A percentile compares a stretch with the other conserved stretches of the same genome.
phyloP scores from a whole-genome alignment of 768 basidiomycete genomes.

The Suillus spraguei region DNA sequence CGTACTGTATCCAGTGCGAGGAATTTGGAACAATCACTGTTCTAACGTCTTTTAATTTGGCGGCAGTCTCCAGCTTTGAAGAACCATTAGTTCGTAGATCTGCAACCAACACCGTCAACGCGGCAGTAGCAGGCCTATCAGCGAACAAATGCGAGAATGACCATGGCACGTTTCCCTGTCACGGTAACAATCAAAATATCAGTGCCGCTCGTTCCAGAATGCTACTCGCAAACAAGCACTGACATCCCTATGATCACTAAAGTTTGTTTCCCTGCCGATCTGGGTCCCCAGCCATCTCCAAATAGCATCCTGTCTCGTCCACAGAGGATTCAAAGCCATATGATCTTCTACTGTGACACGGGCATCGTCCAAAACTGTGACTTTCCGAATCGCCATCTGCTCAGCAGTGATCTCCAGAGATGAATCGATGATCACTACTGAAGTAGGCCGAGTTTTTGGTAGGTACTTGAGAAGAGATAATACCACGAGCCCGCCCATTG shows the following conservation, averaged over 20 bases:
- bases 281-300: constrained; percentile 15
- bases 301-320: constrained; percentile 9
- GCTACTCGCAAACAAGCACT: neutral
- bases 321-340: constrained; percentile 13
- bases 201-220: neutral
- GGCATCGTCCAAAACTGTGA: neutral
- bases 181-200: constrained; percentile 1
- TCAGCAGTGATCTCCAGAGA: constrained; percentile 7
- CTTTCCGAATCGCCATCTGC: neutral
- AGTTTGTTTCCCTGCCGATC: constrained; percentile 7
- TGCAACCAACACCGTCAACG: constrained; percentile 14
- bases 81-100: constrained; percentile 8
- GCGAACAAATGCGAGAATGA: constrained; percentile 17
- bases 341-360: constrained; percentile 1
- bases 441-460: constrained; percentile 8
- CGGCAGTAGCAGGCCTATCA: constrained; percentile 10
- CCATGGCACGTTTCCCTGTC: constrained; percentile 21
- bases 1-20: constrained; percentile 23
- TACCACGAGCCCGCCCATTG: constrained; percentile 22
- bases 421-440: constrained; percentile 23
- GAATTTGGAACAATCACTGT: constrained; percentile 13
- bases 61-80: constrained; percentile 14
- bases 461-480: constrained; percentile 20
- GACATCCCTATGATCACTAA: constrained; percentile 10
- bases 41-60: constrained; percentile 16